These are phyloP conservation scores for Linanthus parryae DNA, from an alignment of 148 eudicot genomes.

Conservation along the genomic window DNA sequence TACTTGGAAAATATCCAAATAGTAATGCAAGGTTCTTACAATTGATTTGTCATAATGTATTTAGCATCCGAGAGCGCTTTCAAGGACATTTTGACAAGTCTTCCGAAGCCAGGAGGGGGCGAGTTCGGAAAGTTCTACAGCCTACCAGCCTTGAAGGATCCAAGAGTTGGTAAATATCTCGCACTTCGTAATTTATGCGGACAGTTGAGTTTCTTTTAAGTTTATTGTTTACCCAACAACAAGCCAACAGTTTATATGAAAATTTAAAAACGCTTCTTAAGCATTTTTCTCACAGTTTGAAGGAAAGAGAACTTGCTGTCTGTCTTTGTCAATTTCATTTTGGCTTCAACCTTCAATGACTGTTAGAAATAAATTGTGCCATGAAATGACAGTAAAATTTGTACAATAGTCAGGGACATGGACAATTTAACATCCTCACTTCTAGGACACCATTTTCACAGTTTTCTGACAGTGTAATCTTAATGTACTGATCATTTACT, in stretches of 20 bases:
- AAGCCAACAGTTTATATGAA: too few species aligned
- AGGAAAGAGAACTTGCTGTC: too few species aligned
- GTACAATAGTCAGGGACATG: too few species aligned
- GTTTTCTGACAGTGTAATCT: not conserved
- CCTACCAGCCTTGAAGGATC: constrained; percentile 62
- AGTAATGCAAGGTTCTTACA: constrained; percentile 1
- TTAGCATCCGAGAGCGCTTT: constrained; percentile 60
- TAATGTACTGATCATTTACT: not conserved
- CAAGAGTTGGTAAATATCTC: constrained; percentile 48
- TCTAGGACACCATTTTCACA: not conserved
- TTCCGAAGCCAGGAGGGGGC: constrained; percentile 70
- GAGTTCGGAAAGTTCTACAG: constrained; percentile 72
- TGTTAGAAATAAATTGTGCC: too few species aligned
- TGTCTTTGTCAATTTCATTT: too few species aligned
- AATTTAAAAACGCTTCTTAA: too few species aligned
- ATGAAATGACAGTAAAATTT: too few species aligned
- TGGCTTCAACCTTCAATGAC: too few species aligned
- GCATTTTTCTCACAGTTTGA: too few species aligned
- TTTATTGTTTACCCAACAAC: too few species aligned
- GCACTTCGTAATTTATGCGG: not conserved
- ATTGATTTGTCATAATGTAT: constrained; percentile 9
- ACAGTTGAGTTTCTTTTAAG: too few species aligned
- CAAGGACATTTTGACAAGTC: constrained; percentile 50
- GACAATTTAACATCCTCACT: not conserved
- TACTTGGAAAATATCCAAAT: not conserved